These are phyloP conservation scores for Xylaria sp. DNA, from an alignment of 2,329 filamentous ascomycete species.

Conservation along the genomic window DNA sequence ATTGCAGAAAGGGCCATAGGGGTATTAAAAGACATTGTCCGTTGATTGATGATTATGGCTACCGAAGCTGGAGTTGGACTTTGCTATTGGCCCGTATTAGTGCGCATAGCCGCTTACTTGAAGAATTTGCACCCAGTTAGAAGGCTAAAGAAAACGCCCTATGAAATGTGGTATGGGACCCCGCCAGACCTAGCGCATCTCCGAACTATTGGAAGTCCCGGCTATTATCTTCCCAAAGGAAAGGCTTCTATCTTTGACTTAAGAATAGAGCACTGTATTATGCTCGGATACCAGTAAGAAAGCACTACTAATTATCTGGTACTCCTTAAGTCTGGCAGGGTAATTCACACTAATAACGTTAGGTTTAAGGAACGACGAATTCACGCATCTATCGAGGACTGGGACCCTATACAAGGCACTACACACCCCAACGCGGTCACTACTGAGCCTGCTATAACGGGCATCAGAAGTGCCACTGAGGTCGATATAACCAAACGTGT, in stretches of 20 bases:
- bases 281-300: neutral
- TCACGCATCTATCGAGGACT: neutral
- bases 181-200: neutral
- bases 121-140: neutral
- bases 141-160: neutral
- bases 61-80: too few relatives aligned
- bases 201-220: neutral
- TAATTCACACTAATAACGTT: neutral
- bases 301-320: neutral
- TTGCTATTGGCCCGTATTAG: neutral
- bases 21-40: neutral
- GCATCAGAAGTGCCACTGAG: neutral
- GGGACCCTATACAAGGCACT: neutral
- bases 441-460: neutral
- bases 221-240: neutral
- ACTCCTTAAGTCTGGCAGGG: neutral
- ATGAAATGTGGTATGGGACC: neutral
- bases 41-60: neutral
- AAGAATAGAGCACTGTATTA: too few relatives aligned
- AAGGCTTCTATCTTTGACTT: neutral
- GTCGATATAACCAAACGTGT: neutral
- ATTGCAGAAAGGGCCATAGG: neutral
- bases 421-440: too few relatives aligned
- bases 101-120: neutral
- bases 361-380: neutral